A percentile compares a stretch with the other conserved stretches of the same genome.
These are phyloP conservation scores for maize (Zea mays) DNA, from an alignment of 176 grass and related monocot genomes.

Conservation along the genomic window Zm-B73-REFERENCE-NAM-5.0 NC_050098.1:224080501-224081000, in stretches of 20 bases:
- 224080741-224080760: constrained; percentile 8
- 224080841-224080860: neutral
- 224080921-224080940: constrained; percentile 32
- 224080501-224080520: constrained; percentile 11
- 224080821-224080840: constrained; percentile 27
- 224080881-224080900: neutral
- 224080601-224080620: constrained; percentile 35
- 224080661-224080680: constrained; percentile 38
- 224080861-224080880: constrained; percentile 24
- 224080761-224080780: constrained; percentile 9
- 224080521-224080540: constrained; percentile 33
- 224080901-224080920: neutral
- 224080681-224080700: constrained; percentile 16
- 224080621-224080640: neutral
- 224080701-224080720: constrained; percentile 5
- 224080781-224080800: neutral
- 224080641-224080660: constrained; percentile 41
- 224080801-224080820: no score
- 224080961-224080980: constrained; percentile 33
- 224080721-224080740: neutral
- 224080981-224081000: constrained; percentile 49
- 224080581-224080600: constrained; percentile 48
- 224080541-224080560: constrained; percentile 58
- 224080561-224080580: constrained; percentile 42
- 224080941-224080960: neutral